These are phyloP conservation scores for Aphanomyces invadans DNA, from an alignment of 352 stramenopile species.

Conservation along the genomic window DNA sequence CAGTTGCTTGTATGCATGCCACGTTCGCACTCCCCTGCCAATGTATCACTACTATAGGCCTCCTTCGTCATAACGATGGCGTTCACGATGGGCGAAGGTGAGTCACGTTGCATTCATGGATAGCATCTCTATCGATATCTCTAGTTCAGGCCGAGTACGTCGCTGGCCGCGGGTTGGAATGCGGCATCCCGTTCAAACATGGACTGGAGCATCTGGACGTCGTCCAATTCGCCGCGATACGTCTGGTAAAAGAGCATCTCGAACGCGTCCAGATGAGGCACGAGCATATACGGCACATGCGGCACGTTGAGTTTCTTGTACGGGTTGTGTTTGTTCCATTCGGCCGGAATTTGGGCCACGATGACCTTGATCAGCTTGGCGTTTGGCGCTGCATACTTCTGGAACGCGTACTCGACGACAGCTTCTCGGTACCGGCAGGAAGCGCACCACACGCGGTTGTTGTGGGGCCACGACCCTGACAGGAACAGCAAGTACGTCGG, in stretches of 20 bases:
- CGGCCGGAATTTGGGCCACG: constrained; percentile 47
- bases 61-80: no score
- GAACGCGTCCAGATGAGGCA: neutral
- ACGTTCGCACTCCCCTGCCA: no score
- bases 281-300: neutral
- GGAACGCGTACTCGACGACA: constrained; percentile 63
- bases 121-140: no score
- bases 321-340: constrained; percentile 52
- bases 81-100: no score
- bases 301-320: constrained; percentile 34
- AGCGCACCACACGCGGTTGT: constrained; percentile 71
- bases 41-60: no score
- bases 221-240: constrained; percentile 1
- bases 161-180: neutral
- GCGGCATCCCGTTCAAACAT: constrained; percentile 13
- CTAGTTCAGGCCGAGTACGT: neutral
- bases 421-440: constrained; percentile 75
- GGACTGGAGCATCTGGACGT: neutral
- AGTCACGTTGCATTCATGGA: no score
- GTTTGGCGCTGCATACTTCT: constrained; percentile 49
- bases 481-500: constrained; percentile 64
- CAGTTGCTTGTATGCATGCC: no score
- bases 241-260: constrained; percentile 12
- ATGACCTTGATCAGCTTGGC: constrained; percentile 54
- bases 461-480: constrained; percentile 48